Base-by-base conservation (phyloP, 805 yeast genomes). In the Saccharomycopsis lassenensis region DNA sequence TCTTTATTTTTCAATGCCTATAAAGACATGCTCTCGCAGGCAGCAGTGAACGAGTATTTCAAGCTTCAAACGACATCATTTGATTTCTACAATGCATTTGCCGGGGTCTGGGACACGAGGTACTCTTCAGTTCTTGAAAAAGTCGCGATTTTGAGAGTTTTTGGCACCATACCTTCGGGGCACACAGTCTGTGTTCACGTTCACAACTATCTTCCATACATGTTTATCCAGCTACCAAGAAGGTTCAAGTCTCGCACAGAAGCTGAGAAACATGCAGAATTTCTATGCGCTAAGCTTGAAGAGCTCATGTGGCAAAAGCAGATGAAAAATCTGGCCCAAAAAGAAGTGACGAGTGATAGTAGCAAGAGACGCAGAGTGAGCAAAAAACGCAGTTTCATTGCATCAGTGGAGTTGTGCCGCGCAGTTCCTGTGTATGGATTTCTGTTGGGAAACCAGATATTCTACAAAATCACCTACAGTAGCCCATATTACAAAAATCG, bases 351-450 rank as follows among this genome's bases (percentile, higher is more conserved):
- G n/a, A n/a, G n/a, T n/a, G n/a, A n/a, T n/a, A n/a, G n/a, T n/a
- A n/a, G n/a, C n/a, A 41, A 39, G 8, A 23, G 38, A 10, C 8
- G 7, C n/a, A 15, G 7, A n/a, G 20, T 11, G 18, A 10, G 11
- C 16, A 24, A 33, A 10, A 4, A n/a, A 16, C n/a, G n/a, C n/a
- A n/a, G n/a, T n/a, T 77, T 62, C 48, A 58, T 81, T 28, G 77
- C 85, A 0, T 67, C 70, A 36, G 66, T 81, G 0, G 63, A 75
- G 0, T 41, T 83, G 0, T 80, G 93, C 36, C 73, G 74, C 44
- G 95, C 79, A 0, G 63, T 71, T 0, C 89, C 93, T 0, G 78
- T 87, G 33, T 91, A 91, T 52, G 97, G 97, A 0, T 89, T 69
- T 52, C 74, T 73, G 45, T 63, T 71, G 2, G 85, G 85, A 0